Evolutionary conservation across 1,284 basidiomycete genomes (phyloP), one percentile per base, ranked within the genome.

Genomic region (Chalciporus piperatoides): DNA sequence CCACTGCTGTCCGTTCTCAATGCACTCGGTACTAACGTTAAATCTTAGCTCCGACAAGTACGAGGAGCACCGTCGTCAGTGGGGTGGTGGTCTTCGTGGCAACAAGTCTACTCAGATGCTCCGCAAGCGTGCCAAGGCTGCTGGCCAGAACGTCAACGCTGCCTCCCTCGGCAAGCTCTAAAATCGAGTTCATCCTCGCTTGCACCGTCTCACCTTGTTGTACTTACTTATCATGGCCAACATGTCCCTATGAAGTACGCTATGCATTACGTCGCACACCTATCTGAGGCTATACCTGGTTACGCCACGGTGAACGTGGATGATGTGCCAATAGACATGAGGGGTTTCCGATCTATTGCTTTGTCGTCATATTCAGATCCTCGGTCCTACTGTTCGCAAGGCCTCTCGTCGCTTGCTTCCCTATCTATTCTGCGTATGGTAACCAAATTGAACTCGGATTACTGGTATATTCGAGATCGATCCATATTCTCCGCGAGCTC

Each of bases 31-130:
- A n/a, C 46, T 60, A 2, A 59, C 32, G n/a, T 38, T 27, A 19
- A 6, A 1, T 4, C 47, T 0, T 61, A 92, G 86, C 83, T 80
- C 91, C 60, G 96, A 98, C 77, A 97, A 98, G 79, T 90, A 92
- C 73, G 93, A 97, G 62, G 92, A 95, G 64, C 78, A 86, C 55
- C 85, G 91, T 61, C 84, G 90, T 64, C 85, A 88, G 65, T 98
- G 96, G 96, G 94, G 94, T 74, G 95, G 95, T 79, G 95, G 94
- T 72, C 63, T 92, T 68, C 91, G 94, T 76, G 92, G 93, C 65
- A 85, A 86, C 81, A 96, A 95, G 78, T 94, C 86, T 35, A 82
- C 87, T 44, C 87, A 90, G 71, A 97, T 91, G 88, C 80, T 98
- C 65, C 80, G 86, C 71, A 94, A 95, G 79, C 87, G 94, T 58